Evolutionary conservation across 306 rosid genomes (phyloP).

Genomic region (Glycine soja): DNA sequence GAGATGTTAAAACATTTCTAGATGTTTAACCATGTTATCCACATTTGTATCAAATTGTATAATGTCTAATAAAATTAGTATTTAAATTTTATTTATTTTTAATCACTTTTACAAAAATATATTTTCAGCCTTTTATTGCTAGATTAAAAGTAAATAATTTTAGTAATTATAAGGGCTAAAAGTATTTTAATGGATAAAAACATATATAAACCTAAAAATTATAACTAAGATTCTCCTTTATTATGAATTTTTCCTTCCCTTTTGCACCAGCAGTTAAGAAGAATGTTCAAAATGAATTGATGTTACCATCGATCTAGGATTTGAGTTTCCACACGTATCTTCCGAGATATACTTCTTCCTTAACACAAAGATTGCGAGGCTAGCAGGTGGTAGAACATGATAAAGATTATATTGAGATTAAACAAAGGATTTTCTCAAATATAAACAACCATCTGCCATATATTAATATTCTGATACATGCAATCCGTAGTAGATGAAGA

Average conservation of each 20-base stretch:
- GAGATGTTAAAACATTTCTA: too few relatives aligned
- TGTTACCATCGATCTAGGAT: too few relatives aligned
- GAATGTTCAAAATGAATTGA: too few relatives aligned
- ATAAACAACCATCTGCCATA: conserved; percentile 45
- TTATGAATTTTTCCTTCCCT: conserved; percentile 1
- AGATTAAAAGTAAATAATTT: background rate
- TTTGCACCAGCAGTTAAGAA: background rate
- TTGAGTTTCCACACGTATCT: too few relatives aligned
- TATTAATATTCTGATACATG: conserved; percentile 44
- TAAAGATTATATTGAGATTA: background rate
- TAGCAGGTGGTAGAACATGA: background rate
- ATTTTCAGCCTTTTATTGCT: too few relatives aligned
- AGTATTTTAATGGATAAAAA: background rate
- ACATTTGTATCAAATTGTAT: too few relatives aligned
- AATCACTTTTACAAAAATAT: too few relatives aligned
- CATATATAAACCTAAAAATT: background rate
- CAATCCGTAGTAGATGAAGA: conserved; percentile 45
- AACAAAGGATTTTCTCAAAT: conserved; percentile 40
- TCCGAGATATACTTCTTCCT: too few relatives aligned
- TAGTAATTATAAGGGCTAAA: background rate
- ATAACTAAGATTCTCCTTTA: background rate
- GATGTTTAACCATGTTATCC: too few relatives aligned
- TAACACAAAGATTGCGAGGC: background rate
- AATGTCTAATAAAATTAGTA: too few relatives aligned
- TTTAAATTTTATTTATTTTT: too few relatives aligned